Conservation (phyloP, 148 eudicot species). For the Vaccinium vitisidaea region DNA sequence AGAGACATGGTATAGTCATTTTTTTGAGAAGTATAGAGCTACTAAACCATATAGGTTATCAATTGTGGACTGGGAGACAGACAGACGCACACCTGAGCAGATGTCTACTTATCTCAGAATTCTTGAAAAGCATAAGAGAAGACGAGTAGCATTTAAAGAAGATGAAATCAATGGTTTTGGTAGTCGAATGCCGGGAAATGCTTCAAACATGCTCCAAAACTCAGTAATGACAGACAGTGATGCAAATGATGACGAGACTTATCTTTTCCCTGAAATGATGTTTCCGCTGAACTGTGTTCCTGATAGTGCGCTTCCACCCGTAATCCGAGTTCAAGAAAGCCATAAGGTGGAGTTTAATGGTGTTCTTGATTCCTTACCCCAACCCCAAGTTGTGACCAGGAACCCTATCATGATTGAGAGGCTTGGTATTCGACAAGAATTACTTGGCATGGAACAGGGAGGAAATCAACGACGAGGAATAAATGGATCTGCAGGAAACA, state of each 20-base stretch:
- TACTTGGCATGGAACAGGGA: conserved; percentile 71
- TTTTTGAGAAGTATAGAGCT: conserved; percentile 66
- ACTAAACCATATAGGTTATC: conserved; percentile 63
- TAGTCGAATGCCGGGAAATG: conserved; percentile 39
- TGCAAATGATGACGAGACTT: conserved; percentile 42
- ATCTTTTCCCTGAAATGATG: conserved; percentile 87
- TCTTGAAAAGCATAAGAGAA: conserved; percentile 75
- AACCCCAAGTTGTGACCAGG: conserved; percentile 66
- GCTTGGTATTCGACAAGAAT: conserved; percentile 89
- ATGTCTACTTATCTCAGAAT: conserved; percentile 76
- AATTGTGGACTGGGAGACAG: conserved; percentile 58
- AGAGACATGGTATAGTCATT: conserved; percentile 81
- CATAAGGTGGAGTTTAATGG: conserved; percentile 64
- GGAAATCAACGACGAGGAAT: conserved; percentile 53
- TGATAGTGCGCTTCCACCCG: conserved; percentile 64
- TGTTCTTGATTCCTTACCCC: conserved; percentile 83
- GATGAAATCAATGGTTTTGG: conserved; percentile 46
- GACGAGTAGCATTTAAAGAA: conserved; percentile 68
- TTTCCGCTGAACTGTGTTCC: conserved; percentile 81
- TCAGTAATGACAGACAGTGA: conserved; percentile 34
- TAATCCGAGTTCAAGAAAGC: conserved; percentile 30
- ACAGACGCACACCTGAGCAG: conserved; percentile 75
- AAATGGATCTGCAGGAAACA: conserved; percentile 47
- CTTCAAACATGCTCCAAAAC: conserved; percentile 37
- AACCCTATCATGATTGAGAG: conserved; percentile 95